Percentiles rank a stretch among this genome's conserved stretches.
Conservation (phyloP, 1,139 yeast genomes). For the Geotrichum macrosporum region DNA sequence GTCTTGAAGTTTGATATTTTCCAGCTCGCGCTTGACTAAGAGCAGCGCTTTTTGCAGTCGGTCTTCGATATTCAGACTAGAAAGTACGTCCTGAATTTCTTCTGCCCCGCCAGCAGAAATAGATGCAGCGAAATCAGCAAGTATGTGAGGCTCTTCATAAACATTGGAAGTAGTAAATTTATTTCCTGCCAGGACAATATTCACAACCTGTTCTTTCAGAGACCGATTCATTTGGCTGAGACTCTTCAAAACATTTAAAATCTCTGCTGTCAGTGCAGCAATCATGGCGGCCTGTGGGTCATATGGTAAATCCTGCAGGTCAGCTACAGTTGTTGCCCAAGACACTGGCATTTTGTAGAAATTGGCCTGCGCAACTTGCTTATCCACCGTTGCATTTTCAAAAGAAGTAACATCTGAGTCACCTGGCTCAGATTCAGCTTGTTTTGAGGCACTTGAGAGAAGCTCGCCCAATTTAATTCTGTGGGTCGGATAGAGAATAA, state of each 20-base stretch:
- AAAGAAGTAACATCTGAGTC: conserved; percentile 12
- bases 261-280: conserved; percentile 66
- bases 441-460: conserved; percentile 21
- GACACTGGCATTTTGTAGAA: conserved; percentile 54
- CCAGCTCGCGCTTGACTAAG: conserved; percentile 74
- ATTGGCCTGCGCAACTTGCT: conserved; percentile 20
- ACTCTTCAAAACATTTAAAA: conserved; percentile 59
- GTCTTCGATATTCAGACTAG: conserved; percentile 64
- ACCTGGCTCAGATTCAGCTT: not conserved
- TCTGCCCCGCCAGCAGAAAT: conserved; percentile 63
- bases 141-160: conserved; percentile 66
- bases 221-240: conserved; percentile 55
- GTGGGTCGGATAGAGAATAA: conserved; percentile 64
- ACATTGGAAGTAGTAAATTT: conserved; percentile 49
- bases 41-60: conserved; percentile 73
- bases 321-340: conserved; percentile 42
- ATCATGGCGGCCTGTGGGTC: conserved; percentile 73
- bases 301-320: conserved; percentile 68
- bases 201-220: conserved; percentile 63
- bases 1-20: conserved; percentile 61
- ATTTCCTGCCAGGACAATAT: conserved; percentile 36
- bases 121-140: conserved; percentile 77
- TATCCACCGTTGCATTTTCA: conserved; percentile 10
- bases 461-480: conserved; percentile 71
- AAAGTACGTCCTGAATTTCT: conserved; percentile 66